Evolutionary conservation across 176 grass and related monocot species (phyloP).

Genomic region (Calamus simplicifolius): DNA sequence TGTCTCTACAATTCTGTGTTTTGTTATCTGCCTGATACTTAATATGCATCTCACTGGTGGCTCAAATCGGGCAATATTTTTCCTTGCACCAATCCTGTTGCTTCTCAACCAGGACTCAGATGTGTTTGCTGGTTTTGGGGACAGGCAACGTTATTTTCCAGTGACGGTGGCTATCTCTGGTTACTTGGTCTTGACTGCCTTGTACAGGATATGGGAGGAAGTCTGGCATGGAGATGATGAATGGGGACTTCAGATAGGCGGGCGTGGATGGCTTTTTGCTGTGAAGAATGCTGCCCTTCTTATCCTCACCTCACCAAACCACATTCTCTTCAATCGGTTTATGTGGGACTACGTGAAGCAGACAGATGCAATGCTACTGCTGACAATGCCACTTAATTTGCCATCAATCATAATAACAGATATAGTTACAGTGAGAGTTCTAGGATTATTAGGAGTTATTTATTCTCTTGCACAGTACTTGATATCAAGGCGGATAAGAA

Average conservation of each 20-base stretch:
- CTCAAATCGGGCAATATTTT: conserved; percentile 90
- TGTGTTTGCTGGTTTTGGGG: conserved; percentile 84
- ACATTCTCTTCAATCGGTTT: conserved; percentile 97
- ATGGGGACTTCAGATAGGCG: conserved; percentile 78
- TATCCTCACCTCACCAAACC: conserved; percentile 78
- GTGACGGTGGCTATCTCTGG: conserved; percentile 58
- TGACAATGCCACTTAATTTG: conserved; percentile 91
- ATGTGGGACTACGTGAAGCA: conserved; percentile 99
- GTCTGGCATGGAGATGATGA: conserved; percentile 51
- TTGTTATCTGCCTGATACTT: conserved; percentile 80
- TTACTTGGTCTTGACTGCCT: conserved; percentile 72
- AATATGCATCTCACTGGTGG: conserved; percentile 83
- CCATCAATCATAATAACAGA: conserved; percentile 86
- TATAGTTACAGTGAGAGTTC: conserved; percentile 67
- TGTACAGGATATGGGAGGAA: conserved; percentile 88
- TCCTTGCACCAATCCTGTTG: conserved; percentile 83
- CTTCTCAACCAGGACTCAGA: conserved; percentile 98
- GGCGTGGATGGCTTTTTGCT: conserved; percentile 71
- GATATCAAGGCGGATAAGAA: conserved; percentile 82
- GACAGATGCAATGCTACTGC: conserved; percentile 68
- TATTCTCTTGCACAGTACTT: conserved; percentile 83
- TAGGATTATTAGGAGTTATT: conserved; percentile 85
- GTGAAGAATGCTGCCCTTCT: conserved; percentile 85
- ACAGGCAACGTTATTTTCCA: conserved; percentile 94
- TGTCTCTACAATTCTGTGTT: conserved; percentile 71